Base-by-base conservation (phyloP, 129 eudicot genomes). In the Silybum marianum region DNA sequence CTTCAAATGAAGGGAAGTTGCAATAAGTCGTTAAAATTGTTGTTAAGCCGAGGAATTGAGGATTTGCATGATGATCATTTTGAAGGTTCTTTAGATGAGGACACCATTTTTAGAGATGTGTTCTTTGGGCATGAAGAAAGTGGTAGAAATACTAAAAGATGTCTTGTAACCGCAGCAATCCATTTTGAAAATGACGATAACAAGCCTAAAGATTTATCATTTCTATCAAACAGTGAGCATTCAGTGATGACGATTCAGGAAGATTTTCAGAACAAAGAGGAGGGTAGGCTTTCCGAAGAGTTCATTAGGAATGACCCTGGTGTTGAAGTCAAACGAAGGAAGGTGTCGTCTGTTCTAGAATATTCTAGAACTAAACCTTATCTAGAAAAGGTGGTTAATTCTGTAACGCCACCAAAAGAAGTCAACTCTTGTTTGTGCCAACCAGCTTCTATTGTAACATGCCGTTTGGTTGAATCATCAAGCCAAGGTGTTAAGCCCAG, bases 381-480 rank as follows among this genome's bases (percentile, higher is more conserved):
- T 62, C 6, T 80, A 38, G 86, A 78, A 51, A 72, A 73, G 69
- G 80, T 81, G n/a, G 69, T 84, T 75, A 78, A 78, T 84, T 73
- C 84, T 4, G 73, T 83, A 40, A 80, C 72, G 68, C 86, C 87
- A 18, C 72, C 78, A 34, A 85, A 84, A 74, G 86, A 81, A 85
- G 78, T 58, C 66, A 81, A 72, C n/a, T 81, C 87, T 44, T 84
- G 85, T 79, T 34, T 63, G 69, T 75, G 86, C 58, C 80, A 78
- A 19, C 82, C 85, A 46, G 66, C 34, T 60, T 79, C 87, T 46
- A 70, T 77, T 32, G 83, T 92, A 63, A 87, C 87, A 39, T 87
- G 91, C 76, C 88, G 79, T 60, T 77, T 95, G 77, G 97, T 93
- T 77, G 97, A 95, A 84, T 93, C 98, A 73, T 91, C 92, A 36